A percentile compares a stretch with the other conserved stretches of the same genome.
These are phyloP conservation scores for Baorangia bicolor DNA, from an alignment of 768 basidiomycete species.

Conservation along the genomic window DNA sequence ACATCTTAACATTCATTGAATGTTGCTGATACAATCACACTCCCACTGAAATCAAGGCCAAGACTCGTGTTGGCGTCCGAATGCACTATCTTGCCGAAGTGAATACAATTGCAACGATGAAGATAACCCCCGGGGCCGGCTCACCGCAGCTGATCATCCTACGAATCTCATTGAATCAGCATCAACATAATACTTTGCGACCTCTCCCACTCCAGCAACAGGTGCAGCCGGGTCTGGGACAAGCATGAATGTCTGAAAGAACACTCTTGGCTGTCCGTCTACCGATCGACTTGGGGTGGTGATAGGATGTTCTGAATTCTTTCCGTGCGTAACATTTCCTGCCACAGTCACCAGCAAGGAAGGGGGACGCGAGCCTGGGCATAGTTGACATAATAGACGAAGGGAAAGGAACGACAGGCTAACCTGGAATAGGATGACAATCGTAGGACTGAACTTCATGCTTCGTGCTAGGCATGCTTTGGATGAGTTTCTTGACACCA, in stretches of 20 bases:
- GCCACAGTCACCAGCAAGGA: constrained; percentile 78
- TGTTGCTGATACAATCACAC: background rate
- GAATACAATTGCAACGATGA: background rate
- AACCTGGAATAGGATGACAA: constrained; percentile 87
- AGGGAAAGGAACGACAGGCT: constrained; percentile 11
- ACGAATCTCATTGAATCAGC: constrained; percentile 83
- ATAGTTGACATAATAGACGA: constrained; percentile 11
- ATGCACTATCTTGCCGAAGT: background rate
- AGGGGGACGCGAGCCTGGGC: constrained; percentile 72
- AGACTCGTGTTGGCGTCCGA: background rate
- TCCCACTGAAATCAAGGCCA: background rate
- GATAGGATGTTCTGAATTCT: constrained; percentile 56
- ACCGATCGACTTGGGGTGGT: constrained; percentile 48
- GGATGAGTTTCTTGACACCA: constrained; percentile 63
- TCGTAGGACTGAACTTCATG: constrained; percentile 89
- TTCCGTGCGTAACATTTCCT: constrained; percentile 74
- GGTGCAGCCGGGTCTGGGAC: constrained; percentile 70
- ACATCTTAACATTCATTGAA: background rate
- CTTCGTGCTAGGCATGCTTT: constrained; percentile 74
- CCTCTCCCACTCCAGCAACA: constrained; percentile 63
- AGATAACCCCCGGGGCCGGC: background rate
- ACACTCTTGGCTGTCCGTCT: constrained; percentile 81
- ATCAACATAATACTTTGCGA: constrained; percentile 79
- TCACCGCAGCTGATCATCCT: constrained; percentile 43
- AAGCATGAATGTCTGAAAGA: constrained; percentile 86